phyloP scores from a whole-genome alignment of 768 basidiomycete genomes.

The Boletus coccyginus region DNA sequence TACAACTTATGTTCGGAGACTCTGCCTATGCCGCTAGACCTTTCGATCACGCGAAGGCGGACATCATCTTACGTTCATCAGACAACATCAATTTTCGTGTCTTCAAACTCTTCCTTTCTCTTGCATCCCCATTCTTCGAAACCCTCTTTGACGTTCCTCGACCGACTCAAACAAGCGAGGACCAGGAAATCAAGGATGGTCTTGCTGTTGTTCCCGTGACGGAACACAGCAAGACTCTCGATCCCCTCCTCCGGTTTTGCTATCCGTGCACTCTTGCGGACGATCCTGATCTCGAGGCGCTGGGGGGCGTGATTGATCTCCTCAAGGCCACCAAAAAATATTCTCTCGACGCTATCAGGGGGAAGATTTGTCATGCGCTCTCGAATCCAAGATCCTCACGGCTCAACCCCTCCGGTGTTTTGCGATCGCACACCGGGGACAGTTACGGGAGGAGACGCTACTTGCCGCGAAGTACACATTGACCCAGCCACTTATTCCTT shows the following conservation, averaged over 20 bases:
- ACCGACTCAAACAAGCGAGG: slow-evolving; percentile 3
- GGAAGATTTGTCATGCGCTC: slow-evolving; percentile 17
- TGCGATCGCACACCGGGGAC: slow-evolving; percentile 26
- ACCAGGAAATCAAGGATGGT: slow-evolving; percentile 10
- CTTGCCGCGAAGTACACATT: slow-evolving; percentile 31
- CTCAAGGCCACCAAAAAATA: slow-evolving; percentile 18
- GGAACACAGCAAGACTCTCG: slow-evolving; percentile 9
- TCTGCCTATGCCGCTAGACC: slow-evolving; percentile 13
- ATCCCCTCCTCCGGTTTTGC: slow-evolving; percentile 24
- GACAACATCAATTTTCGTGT: slow-evolving; percentile 32
- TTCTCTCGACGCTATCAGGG: slow-evolving; percentile 14
- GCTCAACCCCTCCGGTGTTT: slow-evolving; percentile 29
- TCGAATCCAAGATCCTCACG: slow-evolving; percentile 15
- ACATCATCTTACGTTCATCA: slow-evolving; percentile 27
- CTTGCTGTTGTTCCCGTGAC: slow-evolving; percentile 19
- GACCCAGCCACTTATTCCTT: slow-evolving; percentile 4
- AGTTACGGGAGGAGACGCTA: slow-evolving; percentile 20
- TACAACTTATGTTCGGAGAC: not conserved
- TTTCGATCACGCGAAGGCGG: slow-evolving; percentile 20
- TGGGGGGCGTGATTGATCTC: slow-evolving; percentile 5
- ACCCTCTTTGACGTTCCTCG: slow-evolving; percentile 33
- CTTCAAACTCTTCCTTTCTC: slow-evolving; percentile 26
- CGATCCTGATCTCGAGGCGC: slow-evolving; percentile 15
- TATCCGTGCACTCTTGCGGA: slow-evolving; percentile 24
- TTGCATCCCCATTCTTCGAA: slow-evolving; percentile 30